Base-by-base conservation (phyloP, 495 filamentous ascomycete species). In the Parathielavia hyrcaniae region DNA sequence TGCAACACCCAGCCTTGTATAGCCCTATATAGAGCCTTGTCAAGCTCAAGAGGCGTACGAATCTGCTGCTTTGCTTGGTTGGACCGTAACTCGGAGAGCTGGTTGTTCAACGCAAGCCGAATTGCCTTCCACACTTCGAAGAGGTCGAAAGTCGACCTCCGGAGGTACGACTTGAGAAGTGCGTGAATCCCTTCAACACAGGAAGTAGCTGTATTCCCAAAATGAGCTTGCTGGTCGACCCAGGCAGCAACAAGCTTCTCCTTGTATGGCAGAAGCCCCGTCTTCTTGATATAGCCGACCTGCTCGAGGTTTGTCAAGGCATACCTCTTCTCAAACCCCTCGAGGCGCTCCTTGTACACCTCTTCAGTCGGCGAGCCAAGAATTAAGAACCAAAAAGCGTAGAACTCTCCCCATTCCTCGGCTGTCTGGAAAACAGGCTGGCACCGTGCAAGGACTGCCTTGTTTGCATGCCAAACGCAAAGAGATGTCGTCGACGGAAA, bases 101-200 rank as follows among this genome's bases (percentile, higher is more conserved):
- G 40, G 40, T 43, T 43, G n/a, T 43, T 43, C n/a, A 43, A 43
- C 40, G 40, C 40, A 43, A 43, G 40, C 40, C 40, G 40, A 43
- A 43, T 43, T 14, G 40, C 40, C 40, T 43, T 43, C 40, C n/a
- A 43, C n/a, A n/a, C 40, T 13, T 43, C 40, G n/a, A 43, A 43
- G 40, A 43, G 40, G 40, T 43, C 40, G 40, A 43, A 17, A 9
- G 40, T 43, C n/a, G n/a, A 43, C 40, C 40, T 43, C 40, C n/a
- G 40, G 40, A 43, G 40, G 40, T 43, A 43, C 40, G 40, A 43
- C 40, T 14, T 5, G n/a, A 6, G 5, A 5, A 43, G n/a, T n/a
- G n/a, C n/a, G n/a, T n/a, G n/a, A n/a, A n/a, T n/a, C n/a, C n/a
- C n/a, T n/a, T n/a, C n/a, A n/a, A n/a, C n/a, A n/a, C n/a, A n/a